Conservation (phyloP, 2,329 filamentous ascomycete genomes). For the Monilinia aucupariae region DNA sequence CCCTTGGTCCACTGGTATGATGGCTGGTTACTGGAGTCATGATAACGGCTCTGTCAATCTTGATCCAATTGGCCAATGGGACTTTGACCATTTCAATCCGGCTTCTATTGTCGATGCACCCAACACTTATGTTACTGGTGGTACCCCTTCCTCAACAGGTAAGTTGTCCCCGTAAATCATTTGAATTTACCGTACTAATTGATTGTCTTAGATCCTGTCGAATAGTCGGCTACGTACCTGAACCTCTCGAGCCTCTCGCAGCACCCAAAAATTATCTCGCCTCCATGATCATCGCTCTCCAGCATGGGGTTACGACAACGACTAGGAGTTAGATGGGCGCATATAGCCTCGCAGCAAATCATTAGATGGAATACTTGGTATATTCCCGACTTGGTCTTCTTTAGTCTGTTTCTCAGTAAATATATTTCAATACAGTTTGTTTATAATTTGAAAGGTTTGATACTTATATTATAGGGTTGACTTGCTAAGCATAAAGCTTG, state of each 20-base stretch:
- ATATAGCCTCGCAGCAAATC: not conserved
- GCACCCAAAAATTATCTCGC: not conserved
- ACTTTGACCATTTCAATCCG: not conserved
- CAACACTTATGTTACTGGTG: not conserved
- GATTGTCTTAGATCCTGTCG: not conserved
- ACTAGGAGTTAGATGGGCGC: not conserved
- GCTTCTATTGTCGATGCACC: not conserved
- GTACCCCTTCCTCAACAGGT: not conserved
- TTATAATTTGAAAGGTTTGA: not conserved
- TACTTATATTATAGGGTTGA: not conserved
- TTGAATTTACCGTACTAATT: not conserved
- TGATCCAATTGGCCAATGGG: not conserved
- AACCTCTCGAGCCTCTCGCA: not conserved
- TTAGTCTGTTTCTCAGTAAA: not conserved
- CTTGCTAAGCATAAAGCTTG: conserved; percentile 3
- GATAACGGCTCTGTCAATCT: not conserved
- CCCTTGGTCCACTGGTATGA: conserved; percentile 10
- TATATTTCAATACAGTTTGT: not conserved
- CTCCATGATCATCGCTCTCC: not conserved
- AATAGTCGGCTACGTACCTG: not conserved
- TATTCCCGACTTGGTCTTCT: not conserved
- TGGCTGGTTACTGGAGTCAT: conserved; percentile 11
- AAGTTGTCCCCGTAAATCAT: not conserved
- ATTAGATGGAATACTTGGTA: not conserved
- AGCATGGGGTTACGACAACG: not conserved